Percentiles rank a stretch among this genome's conserved stretches.
phyloP scores from a whole-genome alignment of 2,329 filamentous ascomycete species.

The Aspergillus carbonarius region DNA sequence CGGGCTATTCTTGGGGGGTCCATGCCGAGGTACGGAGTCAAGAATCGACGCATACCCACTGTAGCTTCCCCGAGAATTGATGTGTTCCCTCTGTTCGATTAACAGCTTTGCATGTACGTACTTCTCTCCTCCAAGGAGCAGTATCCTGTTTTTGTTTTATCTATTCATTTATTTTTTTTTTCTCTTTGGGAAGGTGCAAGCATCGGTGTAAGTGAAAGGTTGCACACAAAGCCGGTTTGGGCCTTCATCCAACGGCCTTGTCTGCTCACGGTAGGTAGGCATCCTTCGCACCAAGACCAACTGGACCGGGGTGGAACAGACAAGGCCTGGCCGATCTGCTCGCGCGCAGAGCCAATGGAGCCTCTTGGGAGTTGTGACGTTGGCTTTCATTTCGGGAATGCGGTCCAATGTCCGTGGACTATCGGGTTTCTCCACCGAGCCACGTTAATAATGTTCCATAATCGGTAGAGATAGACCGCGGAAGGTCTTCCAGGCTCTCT shows the following conservation, averaged over 20 bases:
- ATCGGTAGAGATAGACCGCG: slow-evolving; percentile 12
- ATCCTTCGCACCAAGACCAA: slow-evolving; percentile 8
- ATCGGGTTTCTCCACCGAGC: slow-evolving; percentile 23
- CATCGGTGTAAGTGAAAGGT: slow-evolving; percentile 14
- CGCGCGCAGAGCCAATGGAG: slow-evolving; percentile 14
- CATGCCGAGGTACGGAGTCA: background rate
- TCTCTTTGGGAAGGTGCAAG: slow-evolving; percentile 6
- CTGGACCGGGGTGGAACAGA: slow-evolving; percentile 10
- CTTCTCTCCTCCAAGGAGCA: background rate
- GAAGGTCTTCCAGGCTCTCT: slow-evolving; percentile 6
- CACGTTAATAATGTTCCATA: slow-evolving; percentile 18
- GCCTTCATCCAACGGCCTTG: slow-evolving; percentile 10
- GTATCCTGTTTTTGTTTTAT: background rate
- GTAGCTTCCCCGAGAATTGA: background rate
- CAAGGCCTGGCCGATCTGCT: slow-evolving; percentile 14
- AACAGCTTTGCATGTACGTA: background rate
- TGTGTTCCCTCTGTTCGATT: background rate
- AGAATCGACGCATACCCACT: background rate
- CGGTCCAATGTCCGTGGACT: slow-evolving; percentile 22
- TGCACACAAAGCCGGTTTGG: slow-evolving; percentile 17
- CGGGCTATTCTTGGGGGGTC: background rate
- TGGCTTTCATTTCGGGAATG: slow-evolving; percentile 24
- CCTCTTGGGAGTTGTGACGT: slow-evolving; percentile 12
- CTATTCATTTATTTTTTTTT: too few relatives aligned
- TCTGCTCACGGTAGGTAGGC: background rate